Base-by-base conservation (phyloP, 177 flowering plant species). In the Vitis hybrid region DNA sequence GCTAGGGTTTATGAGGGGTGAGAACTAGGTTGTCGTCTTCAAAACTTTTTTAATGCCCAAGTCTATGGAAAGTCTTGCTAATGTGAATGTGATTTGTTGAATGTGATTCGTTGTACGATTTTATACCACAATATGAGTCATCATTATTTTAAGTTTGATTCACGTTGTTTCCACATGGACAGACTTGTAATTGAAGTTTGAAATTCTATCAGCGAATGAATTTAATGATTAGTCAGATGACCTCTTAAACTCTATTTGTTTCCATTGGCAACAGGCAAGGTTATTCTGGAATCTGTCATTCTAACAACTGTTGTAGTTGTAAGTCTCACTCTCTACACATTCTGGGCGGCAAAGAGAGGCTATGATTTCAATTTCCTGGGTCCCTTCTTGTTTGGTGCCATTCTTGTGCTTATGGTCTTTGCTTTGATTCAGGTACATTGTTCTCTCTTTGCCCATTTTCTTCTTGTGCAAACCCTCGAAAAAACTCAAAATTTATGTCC, bases 281-380 rank as follows among this genome's bases (percentile, higher is more conserved):
- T 82, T 2, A 83, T 86, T 49, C 61, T 93, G 77, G 92, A 90
- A 67, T 73, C 99, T 4, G 97, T 65, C 11, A 87, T 91, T 35
- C 68, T 95, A 53, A 95, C 99, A 0, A 73, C 91, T 2, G 94
- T 71, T n/a, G 91, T 95, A 52, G 92, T 93, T 1, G 58, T 91
- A 51, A 78, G 90, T 65, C 91, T 95, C 69, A 93, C 97, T 12
- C 56, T 88, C 2, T 93, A 90, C 87, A 95, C 99, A 65, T 95
- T 95, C 81, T 90, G 94, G 98, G 99, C 98, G 2, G 97, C 94
- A 2, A 88, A 66, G 73, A 85, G 91, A 74, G 99, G 99, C 76
- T 75, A 92, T 35, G 98, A 93, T 69, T 96, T 96, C 80, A 86
- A 75, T 58, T 93, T 96, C 80, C 86, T 96, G 11, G 97, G 98